Evolutionary conservation across 73 alveolate genomes (phyloP).

Genomic region (Tetrahymena malaccensis): DNA sequence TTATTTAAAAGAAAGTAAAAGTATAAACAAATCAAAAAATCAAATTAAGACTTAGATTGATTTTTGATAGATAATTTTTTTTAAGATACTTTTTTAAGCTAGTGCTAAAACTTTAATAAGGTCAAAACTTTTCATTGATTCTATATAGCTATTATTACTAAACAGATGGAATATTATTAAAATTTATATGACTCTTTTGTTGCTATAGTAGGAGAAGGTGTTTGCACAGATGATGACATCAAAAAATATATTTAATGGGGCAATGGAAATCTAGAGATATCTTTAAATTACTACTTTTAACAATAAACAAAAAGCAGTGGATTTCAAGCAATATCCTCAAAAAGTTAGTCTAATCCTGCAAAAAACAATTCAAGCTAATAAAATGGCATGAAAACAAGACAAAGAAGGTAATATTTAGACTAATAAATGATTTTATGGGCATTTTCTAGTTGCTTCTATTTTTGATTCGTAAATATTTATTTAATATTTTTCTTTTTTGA

Average conservation of each 20-base stretch:
- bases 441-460: background rate
- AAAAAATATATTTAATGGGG: background rate
- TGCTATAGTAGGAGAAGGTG: background rate
- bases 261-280: background rate
- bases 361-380: background rate
- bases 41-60: background rate
- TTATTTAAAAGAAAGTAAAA: background rate
- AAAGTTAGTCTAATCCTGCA: background rate
- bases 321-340: background rate
- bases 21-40: background rate
- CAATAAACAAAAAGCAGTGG: background rate
- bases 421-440: background rate
- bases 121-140: background rate
- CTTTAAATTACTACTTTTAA: background rate
- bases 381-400: background rate
- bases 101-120: background rate
- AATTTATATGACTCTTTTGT: background rate
- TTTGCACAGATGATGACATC: background rate
- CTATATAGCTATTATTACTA: background rate
- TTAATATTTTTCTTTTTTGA: background rate
- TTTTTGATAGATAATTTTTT: background rate
- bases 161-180: background rate
- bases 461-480: background rate
- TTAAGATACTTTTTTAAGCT: background rate
- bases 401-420: background rate